Conservation (phyloP, 768 basidiomycete species). For the Collybia mongolica region DNA sequence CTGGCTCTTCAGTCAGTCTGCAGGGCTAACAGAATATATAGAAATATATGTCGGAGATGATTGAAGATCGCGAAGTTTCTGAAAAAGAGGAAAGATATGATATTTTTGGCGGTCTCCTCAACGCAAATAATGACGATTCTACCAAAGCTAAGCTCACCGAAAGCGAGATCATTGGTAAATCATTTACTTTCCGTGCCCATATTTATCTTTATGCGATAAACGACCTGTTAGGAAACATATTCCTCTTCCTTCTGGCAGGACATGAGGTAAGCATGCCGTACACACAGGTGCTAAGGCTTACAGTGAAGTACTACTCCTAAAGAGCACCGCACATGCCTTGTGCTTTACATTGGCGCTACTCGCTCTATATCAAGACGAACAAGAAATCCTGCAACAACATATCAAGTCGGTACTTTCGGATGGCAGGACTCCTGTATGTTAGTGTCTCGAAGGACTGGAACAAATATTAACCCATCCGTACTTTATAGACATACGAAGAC, state of each 20-base stretch:
- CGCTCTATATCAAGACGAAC: slow-evolving; percentile 40
- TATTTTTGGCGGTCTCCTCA: slow-evolving; percentile 49
- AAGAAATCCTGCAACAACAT: slow-evolving; percentile 42
- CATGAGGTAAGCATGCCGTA: slow-evolving; percentile 42
- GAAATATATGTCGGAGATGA: slow-evolving; percentile 55
- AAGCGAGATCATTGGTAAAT: slow-evolving; percentile 38
- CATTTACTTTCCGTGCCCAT: background rate
- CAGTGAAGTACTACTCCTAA: background rate
- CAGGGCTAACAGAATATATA: slow-evolving; percentile 8
- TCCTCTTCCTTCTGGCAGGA: slow-evolving; percentile 54
- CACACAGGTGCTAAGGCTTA: background rate
- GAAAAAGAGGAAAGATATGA: slow-evolving; percentile 43
- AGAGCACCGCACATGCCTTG: slow-evolving; percentile 39
- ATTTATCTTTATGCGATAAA: background rate
- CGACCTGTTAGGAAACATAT: slow-evolving; percentile 35
- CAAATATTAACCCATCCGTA: background rate
- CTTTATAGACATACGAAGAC: slow-evolving; percentile 36
- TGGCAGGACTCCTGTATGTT: slow-evolving; percentile 28
- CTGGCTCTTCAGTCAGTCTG: background rate
- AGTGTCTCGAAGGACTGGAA: background rate
- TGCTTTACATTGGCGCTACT: slow-evolving; percentile 38
- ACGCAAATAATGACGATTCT: slow-evolving; percentile 43
- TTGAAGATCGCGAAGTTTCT: slow-evolving; percentile 35
- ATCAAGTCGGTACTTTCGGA: slow-evolving; percentile 28
- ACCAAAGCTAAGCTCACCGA: slow-evolving; percentile 35